A percentile compares a stretch with the other conserved stretches of the same genome.
Conservation (phyloP, 2,329 filamentous ascomycete species). For the Neonectria magnoliae region DNA sequence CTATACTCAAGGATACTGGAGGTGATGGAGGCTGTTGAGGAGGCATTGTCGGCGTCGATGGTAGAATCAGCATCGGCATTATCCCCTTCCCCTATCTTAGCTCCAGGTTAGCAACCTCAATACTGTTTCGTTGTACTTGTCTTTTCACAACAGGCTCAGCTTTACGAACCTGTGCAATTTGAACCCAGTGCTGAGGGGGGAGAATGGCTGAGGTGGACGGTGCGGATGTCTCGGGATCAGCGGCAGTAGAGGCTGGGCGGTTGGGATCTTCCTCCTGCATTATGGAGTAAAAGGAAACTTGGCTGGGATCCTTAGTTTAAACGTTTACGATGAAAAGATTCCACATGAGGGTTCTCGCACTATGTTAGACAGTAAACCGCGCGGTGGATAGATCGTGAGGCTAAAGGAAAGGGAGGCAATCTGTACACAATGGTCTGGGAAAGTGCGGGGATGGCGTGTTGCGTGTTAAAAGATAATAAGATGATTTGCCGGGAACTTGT, state of each 20-base stretch:
- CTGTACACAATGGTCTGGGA: background rate
- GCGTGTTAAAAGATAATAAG: background rate
- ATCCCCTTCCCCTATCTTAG: background rate
- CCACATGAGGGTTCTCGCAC: background rate
- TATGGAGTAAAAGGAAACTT: background rate
- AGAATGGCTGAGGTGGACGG: slow-evolving; percentile 19
- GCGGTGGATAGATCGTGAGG: background rate
- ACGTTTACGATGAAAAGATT: background rate
- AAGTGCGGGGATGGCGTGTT: slow-evolving; percentile 2
- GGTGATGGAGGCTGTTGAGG: slow-evolving; percentile 32
- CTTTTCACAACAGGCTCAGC: background rate
- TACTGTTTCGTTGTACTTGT: background rate
- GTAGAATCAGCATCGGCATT: slow-evolving; percentile 15
- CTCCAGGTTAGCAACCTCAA: background rate
- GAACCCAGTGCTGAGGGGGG: slow-evolving; percentile 34
- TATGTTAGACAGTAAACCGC: background rate
- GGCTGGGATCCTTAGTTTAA: background rate
- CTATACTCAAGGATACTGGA: slow-evolving; percentile 38
- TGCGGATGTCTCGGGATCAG: background rate
- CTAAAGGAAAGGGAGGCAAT: background rate
- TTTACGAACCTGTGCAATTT: slow-evolving; percentile 30
- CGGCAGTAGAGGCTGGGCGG: background rate
- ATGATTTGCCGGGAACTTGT: background rate
- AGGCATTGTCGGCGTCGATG: slow-evolving; percentile 21
- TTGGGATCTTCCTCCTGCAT: slow-evolving; percentile 8